These are phyloP conservation scores for Tetrahymena borealis DNA, from an alignment of 73 alveolate species.

Conservation along the genomic window DNA sequence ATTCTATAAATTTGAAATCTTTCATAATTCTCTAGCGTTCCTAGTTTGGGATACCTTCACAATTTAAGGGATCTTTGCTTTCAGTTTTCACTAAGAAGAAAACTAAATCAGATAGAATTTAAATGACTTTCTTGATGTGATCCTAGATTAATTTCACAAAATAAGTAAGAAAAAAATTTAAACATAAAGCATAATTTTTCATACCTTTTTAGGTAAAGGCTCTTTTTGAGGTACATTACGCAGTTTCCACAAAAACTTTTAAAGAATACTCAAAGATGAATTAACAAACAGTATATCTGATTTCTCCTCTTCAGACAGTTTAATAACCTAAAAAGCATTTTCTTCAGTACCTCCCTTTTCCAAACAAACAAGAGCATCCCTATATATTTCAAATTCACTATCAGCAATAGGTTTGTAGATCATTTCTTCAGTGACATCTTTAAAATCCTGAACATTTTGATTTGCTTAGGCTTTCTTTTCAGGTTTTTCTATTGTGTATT, in stretches of 20 bases:
- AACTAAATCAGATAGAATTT: constrained; percentile 14
- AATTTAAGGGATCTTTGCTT: not conserved
- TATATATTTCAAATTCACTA: constrained; percentile 37
- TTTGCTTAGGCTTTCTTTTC: not conserved
- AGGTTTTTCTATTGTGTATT: not conserved
- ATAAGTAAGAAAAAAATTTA: too few species aligned
- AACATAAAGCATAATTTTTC: too few species aligned
- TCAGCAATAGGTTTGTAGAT: constrained; percentile 48
- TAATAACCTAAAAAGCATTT: constrained; percentile 45
- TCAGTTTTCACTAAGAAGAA: not conserved
- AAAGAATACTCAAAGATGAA: constrained; percentile 27
- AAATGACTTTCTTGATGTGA: not conserved
- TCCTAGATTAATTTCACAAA: not conserved
- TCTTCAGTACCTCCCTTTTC: constrained; percentile 35
- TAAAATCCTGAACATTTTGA: not conserved
- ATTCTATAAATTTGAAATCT: not conserved
- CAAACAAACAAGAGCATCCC: constrained; percentile 31
- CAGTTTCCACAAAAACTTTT: not conserved
- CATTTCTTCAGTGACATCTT: constrained; percentile 4
- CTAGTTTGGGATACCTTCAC: not conserved
- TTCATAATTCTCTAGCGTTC: not conserved
- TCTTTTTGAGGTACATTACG: not conserved
- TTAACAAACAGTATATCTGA: constrained; percentile 42
- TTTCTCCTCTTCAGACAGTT: constrained; percentile 19
- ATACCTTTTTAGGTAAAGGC: not conserved